Base-by-base conservation (phyloP, 768 basidiomycete species). In the Lactarius hatsudake region DNA sequence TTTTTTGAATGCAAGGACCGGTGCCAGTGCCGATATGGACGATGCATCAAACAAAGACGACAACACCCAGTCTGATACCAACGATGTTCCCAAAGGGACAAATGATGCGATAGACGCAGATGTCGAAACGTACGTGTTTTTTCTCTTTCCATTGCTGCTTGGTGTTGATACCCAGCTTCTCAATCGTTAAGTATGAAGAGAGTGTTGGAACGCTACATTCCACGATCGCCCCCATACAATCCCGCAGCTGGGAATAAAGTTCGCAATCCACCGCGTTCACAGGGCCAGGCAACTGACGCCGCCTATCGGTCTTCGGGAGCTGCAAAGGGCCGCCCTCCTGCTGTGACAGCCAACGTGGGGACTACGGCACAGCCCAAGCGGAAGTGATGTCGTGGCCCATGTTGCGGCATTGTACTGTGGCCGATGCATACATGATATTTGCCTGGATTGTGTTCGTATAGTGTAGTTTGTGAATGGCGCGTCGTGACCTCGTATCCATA, bases 341-440 rank as follows among this genome's bases (percentile, higher is more conserved):
- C 54, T 15, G 34, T 38, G 26, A 66, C 60, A 18, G n/a, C 54
- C 20, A 34, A 3, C 8, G 18, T 8, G 5, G 17, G 1, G 6
- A 61, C 65, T 0, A 65, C 65, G 17, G 59, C 51, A 23, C 48
- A 51, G 23, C 23, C 48, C 5, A 51, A 51, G 48, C 23, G 48
- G 23, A 51, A 26, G 13, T 51, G 13, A 51, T 6, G 23, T 51
- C 2, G n/a, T 2, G n/a, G 9, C 12, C 1, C 13, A 4, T 45
- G 43, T 51, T 2, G 13, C 5, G 23, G 5, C 48, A 51, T 26
- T 51, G 4, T 12, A 5, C 26, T 5, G 48, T 26, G 13, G n/a
- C 12, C 48, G 10, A 23, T 0, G n/a, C 45, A 48, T 1, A 10
- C n/a, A 12, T 26, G 48, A 26, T 51, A 23, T 12, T 15, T 51